Conservation (phyloP, 2,329 filamentous ascomycete genomes). For the Trichoderma oligosporum region DNA sequence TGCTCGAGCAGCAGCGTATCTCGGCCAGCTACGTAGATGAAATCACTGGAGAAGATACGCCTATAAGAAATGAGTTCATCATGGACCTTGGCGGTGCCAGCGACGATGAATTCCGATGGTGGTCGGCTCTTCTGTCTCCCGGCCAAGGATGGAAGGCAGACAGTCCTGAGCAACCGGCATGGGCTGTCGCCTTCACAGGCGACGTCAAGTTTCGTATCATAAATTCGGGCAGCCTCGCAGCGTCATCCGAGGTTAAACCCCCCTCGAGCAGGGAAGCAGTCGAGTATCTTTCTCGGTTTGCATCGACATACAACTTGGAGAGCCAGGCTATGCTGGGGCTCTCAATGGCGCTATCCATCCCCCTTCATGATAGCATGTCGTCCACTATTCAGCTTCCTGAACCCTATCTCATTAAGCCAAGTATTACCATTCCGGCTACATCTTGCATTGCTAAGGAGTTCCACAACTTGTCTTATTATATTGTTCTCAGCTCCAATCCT, state of each 20-base stretch:
- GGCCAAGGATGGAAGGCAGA: conserved; percentile 14
- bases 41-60: background rate
- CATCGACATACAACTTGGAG: conserved; percentile 5
- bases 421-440: background rate
- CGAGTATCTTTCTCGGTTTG: conserved; percentile 19
- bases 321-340: conserved; percentile 2
- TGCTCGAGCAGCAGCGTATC: conserved; percentile 4
- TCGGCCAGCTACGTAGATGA: background rate
- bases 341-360: conserved; percentile 13
- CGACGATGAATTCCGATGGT: conserved; percentile 18
- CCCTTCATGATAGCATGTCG: conserved; percentile 11
- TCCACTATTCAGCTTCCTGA: conserved; percentile 2
- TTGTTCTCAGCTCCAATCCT: conserved; percentile 15
- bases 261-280: conserved; percentile 3
- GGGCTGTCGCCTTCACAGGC: background rate
- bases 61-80: background rate
- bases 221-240: background rate
- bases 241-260: background rate
- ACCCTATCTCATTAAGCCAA: background rate
- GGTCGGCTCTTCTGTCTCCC: conserved; percentile 7
- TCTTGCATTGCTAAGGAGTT: background rate
- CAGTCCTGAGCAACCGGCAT: background rate
- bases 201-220: background rate
- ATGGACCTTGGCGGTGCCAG: conserved; percentile 10
- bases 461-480: conserved; percentile 1